Conservation (phyloP, 2,329 filamentous ascomycete genomes). For the Dactylella cylindrospora region DNA sequence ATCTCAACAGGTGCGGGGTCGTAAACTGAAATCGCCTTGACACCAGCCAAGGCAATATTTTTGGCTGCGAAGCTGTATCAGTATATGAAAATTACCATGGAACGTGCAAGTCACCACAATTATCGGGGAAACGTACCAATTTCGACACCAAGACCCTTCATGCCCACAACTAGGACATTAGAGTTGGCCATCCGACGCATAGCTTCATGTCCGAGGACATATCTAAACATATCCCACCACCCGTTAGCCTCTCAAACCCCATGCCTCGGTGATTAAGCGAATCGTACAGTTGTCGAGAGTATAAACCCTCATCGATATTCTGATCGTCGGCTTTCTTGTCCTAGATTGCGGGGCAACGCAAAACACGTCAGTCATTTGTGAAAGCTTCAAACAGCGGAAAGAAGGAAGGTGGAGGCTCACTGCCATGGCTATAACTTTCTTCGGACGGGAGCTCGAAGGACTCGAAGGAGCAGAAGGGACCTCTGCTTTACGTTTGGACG, state of each 20-base stretch:
- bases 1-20: slow-evolving; percentile 83
- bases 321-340: slow-evolving; percentile 42
- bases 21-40: slow-evolving; percentile 93
- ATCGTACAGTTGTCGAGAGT: slow-evolving; percentile 73
- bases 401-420: slow-evolving; percentile 11
- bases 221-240: slow-evolving; percentile 52
- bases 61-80: slow-evolving; percentile 65
- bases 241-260: slow-evolving; percentile 17
- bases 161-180: slow-evolving; percentile 85
- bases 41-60: slow-evolving; percentile 95
- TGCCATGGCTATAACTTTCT: slow-evolving; percentile 42
- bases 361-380: slow-evolving; percentile 39
- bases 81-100: background rate
- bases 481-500: slow-evolving; percentile 44
- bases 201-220: slow-evolving; percentile 73
- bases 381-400: slow-evolving; percentile 12
- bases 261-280: slow-evolving; percentile 49
- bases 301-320: slow-evolving; percentile 69
- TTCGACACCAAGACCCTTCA: slow-evolving; percentile 93
- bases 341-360: slow-evolving; percentile 42
- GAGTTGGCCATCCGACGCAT: slow-evolving; percentile 99
- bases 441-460: slow-evolving; percentile 39
- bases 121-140: slow-evolving; percentile 59
- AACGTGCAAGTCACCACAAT: background rate
- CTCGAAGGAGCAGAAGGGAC: slow-evolving; percentile 39